Conservation (phyloP, 2,329 filamentous ascomycete genomes). For the Sarocladiaceae sp. region DNA sequence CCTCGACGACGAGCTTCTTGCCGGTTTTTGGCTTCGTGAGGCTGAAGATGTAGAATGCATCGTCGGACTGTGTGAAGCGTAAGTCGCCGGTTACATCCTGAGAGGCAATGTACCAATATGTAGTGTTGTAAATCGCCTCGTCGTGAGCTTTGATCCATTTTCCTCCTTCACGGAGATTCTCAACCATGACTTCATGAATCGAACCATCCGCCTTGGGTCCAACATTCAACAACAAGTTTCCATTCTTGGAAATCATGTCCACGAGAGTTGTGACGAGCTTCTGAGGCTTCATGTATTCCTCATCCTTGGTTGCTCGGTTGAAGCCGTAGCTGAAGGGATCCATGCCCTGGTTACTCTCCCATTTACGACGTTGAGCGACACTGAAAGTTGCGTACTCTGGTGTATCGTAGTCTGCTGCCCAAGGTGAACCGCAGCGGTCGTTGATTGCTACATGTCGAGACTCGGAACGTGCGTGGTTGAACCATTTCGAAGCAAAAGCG, state of each 20-base stretch:
- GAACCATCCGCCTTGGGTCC: constrained; percentile 52
- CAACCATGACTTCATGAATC: constrained; percentile 43
- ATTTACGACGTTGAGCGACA: constrained; percentile 47
- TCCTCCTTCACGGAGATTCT: constrained; percentile 46
- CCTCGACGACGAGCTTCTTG: constrained; percentile 21
- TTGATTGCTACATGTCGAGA: constrained; percentile 51
- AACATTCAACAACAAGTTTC: constrained; percentile 52
- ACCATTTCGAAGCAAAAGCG: constrained; percentile 37
- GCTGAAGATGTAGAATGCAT: constrained; percentile 49
- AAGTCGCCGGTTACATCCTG: constrained; percentile 35
- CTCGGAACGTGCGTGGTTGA: constrained; percentile 30
- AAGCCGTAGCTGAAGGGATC: constrained; percentile 57
- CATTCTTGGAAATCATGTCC: constrained; percentile 51
- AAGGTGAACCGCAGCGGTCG: constrained; percentile 49
- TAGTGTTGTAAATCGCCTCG: constrained; percentile 55
- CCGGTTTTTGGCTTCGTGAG: constrained; percentile 36
- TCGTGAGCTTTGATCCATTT: constrained; percentile 48
- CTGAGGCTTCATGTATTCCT: constrained; percentile 47
- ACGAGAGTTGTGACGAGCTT: constrained; percentile 43
- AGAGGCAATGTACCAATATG: constrained; percentile 46
- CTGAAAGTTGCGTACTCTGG: constrained; percentile 43
- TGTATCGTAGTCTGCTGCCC: constrained; percentile 52
- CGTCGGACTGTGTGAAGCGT: constrained; percentile 46
- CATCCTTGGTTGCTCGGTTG: constrained; percentile 47
- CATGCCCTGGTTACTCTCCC: constrained; percentile 57